phyloP scores from a whole-genome alignment of 2,329 filamentous ascomycete genomes.

The Didymosphaeria variabile region DNA sequence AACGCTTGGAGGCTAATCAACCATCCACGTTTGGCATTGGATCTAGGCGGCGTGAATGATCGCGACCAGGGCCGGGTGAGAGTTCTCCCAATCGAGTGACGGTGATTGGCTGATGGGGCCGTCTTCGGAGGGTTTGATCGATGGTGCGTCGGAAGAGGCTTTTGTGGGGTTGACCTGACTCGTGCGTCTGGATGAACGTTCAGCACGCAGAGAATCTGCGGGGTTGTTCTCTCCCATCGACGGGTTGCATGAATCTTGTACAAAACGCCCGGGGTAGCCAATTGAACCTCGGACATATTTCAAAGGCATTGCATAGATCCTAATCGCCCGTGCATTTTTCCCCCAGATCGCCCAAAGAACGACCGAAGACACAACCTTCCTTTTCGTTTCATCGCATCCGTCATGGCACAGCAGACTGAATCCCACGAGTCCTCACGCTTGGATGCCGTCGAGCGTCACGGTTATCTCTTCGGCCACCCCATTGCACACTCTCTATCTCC shows the following conservation, averaged over 20 bases:
- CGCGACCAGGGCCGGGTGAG: slow-evolving; percentile 5
- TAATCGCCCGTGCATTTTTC: background rate
- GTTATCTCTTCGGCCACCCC: slow-evolving; percentile 66
- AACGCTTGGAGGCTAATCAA: background rate
- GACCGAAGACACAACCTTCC: background rate
- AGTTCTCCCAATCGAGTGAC: slow-evolving; percentile 5
- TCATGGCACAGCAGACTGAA: slow-evolving; percentile 1
- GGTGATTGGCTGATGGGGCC: background rate
- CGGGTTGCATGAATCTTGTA: background rate
- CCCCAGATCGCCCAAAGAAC: background rate
- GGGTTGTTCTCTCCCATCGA: slow-evolving; percentile 1
- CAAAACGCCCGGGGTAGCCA: background rate
- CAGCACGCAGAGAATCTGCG: slow-evolving; percentile 1
- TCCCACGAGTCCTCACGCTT: background rate
- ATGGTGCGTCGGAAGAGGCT: background rate
- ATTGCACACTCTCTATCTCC: slow-evolving; percentile 67
- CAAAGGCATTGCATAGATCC: background rate
- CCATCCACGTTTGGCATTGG: background rate
- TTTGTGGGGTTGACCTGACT: slow-evolving; percentile 8
- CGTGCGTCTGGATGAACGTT: slow-evolving; percentile 1
- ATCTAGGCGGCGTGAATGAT: background rate
- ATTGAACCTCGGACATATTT: background rate
- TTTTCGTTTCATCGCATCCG: background rate
- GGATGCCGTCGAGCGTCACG: slow-evolving; percentile 52
- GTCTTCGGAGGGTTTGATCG: slow-evolving; percentile 2